Conservation (phyloP, 176 grass and related monocot genomes). For the Carex scoparia region DNA sequence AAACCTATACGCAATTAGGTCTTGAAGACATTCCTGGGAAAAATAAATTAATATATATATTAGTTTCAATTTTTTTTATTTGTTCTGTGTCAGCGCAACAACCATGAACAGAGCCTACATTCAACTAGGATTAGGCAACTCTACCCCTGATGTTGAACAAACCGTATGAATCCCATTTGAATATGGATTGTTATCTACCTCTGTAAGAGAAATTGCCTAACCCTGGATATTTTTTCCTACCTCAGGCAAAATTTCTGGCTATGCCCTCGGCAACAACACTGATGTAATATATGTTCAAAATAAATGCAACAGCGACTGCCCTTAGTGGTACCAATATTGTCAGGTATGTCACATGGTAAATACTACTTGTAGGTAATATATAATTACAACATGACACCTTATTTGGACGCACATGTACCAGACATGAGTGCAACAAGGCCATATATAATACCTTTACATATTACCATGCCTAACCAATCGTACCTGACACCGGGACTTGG, state of each 20-base stretch:
- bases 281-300: not conserved
- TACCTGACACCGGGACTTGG: conserved; percentile 27
- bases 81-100: not conserved
- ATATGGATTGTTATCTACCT: no score
- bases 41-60: not conserved
- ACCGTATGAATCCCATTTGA: no score
- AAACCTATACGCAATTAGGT: not conserved
- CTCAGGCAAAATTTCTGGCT: no score
- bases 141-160: no score
- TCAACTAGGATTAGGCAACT: no score
- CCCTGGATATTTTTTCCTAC: no score
- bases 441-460: not conserved
- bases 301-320: not conserved
- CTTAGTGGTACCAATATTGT: no score
- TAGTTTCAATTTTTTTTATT: no score
- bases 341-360: not conserved
- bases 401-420: not conserved
- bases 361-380: not conserved
- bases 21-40: conserved; percentile 25
- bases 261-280: not conserved
- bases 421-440: not conserved
- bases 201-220: no score
- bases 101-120: no score
- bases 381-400: not conserved
- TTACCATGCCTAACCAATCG: not conserved